Evolutionary conservation across 2,329 filamentous ascomycete species (phyloP).

Genomic region (Diaporthe sp.): DNA sequence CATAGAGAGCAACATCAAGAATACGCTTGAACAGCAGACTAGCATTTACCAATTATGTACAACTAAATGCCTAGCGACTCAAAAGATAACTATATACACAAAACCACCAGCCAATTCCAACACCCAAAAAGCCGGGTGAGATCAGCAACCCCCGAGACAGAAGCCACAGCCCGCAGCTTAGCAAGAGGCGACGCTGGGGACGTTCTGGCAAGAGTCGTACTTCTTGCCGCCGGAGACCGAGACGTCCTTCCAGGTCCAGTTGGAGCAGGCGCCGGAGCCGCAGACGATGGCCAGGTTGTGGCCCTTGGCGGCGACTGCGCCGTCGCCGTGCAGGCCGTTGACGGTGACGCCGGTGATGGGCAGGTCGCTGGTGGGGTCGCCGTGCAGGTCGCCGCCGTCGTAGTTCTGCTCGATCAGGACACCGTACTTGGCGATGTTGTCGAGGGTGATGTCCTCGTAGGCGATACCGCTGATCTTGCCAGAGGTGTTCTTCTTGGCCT

Average conservation of each 20-base stretch:
- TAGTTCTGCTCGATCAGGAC: constrained; percentile 42
- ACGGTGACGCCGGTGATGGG: constrained; percentile 40
- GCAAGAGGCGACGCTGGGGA: constrained; percentile 32
- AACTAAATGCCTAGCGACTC: constrained; percentile 16
- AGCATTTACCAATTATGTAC: constrained; percentile 25
- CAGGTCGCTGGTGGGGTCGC: constrained; percentile 34
- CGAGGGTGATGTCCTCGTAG: constrained; percentile 35
- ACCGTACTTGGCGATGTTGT: constrained; percentile 38
- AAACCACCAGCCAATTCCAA: background rate
- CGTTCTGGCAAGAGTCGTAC: constrained; percentile 33
- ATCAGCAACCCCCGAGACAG: background rate
- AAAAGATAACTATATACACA: constrained; percentile 31
- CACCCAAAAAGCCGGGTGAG: background rate
- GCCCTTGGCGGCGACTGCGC: constrained; percentile 26
- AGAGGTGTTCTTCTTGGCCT: constrained; percentile 27
- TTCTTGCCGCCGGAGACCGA: constrained; percentile 33
- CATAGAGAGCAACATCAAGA: background rate
- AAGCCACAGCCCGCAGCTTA: background rate
- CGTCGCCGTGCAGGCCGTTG: constrained; percentile 31
- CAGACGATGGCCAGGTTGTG: constrained; percentile 39
- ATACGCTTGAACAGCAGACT: background rate
- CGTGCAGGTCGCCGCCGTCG: constrained; percentile 38
- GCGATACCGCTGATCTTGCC: constrained; percentile 28
- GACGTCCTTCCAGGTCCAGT: constrained; percentile 40
- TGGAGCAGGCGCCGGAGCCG: constrained; percentile 35